A percentile compares a stretch with the other conserved stretches of the same genome.
phyloP scores from a whole-genome alignment of 139 green algal species.

The Chlorella vulgaris region DNA sequence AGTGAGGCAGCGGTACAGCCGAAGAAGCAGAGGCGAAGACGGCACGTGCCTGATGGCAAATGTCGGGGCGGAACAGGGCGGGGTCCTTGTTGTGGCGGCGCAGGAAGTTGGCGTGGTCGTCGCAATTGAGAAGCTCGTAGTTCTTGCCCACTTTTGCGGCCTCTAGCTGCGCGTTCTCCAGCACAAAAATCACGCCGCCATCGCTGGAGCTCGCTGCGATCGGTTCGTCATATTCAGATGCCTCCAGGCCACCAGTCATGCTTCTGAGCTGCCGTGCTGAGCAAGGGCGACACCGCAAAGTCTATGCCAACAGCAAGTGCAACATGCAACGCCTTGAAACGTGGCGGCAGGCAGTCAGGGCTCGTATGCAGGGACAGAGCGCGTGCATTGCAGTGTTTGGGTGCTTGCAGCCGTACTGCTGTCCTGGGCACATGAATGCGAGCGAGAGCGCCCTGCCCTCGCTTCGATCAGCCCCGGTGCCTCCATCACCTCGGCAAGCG shows the following conservation, averaged over 20 bases:
- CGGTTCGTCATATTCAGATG: slow-evolving; percentile 57
- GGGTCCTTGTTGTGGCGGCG: slow-evolving; percentile 87
- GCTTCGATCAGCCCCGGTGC: too few relatives aligned
- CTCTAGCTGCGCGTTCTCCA: slow-evolving; percentile 94
- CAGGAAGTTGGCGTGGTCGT: slow-evolving; percentile 95
- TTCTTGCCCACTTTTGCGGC: slow-evolving; percentile 92
- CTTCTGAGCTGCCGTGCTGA: background rate
- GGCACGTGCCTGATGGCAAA: slow-evolving; percentile 86
- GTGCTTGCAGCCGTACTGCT: too few relatives aligned
- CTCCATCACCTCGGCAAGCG: too few relatives aligned
- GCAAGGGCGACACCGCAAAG: too few relatives aligned
- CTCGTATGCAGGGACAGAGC: too few relatives aligned
- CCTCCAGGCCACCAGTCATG: slow-evolving; percentile 1
- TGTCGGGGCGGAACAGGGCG: slow-evolving; percentile 90
- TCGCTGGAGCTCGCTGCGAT: slow-evolving; percentile 24
- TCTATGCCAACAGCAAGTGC: too few relatives aligned
- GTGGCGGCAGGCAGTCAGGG: too few relatives aligned
- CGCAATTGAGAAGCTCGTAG: slow-evolving; percentile 94
- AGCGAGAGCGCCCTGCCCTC: too few relatives aligned
- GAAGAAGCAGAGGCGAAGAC: background rate
- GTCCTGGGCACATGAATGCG: too few relatives aligned
- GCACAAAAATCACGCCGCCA: slow-evolving; percentile 86
- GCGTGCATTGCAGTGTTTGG: too few relatives aligned
- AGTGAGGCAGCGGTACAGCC: too few relatives aligned
- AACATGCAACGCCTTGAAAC: too few relatives aligned